Evolutionary conservation across 768 basidiomycete species (phyloP), one percentile per base, ranked within the genome.

Genomic region (Psilocybe tampanensis): DNA sequence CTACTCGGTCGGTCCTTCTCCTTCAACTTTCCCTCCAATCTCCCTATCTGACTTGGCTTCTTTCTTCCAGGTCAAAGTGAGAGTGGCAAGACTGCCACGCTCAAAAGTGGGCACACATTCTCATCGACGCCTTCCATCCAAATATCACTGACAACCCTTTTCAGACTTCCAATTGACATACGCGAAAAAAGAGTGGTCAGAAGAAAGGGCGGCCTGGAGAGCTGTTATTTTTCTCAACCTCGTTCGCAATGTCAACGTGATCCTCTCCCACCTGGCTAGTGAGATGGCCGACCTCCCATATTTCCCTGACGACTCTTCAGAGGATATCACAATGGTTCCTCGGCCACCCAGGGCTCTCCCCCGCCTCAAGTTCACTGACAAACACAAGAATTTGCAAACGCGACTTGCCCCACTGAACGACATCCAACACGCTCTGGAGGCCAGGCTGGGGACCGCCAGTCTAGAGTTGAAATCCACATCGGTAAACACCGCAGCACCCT

Each of bases 191-290:
- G 86, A 89, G 65, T 92, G 90, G 86, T 72, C 78, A 4, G 82
- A 87, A 59, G 87, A 92, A 63, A 83, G 83, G 42, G 74, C 78
- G 1, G 81, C 86, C 23, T 93, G 90, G 90, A 82, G 88, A 19
- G 74, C 83, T 15, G 88, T 93, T 56, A 85, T 93, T 56, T 85
- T 88, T 61, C 82, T 92, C 63, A 93, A 93, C 68, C 83, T 93
- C 68, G 79, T 92, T 52, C 85, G 88, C 65, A 90, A 89, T 59
- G 79, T 90, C 63, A 83, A 87, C 59, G 73, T 75, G 24, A 82
- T 89, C 44, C 75, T 90, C 19, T 81, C 88, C 47, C 73, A 81
- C 39, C 74, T 89, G 41, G 65, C 71, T 15, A 78, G 77, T 32
- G 86, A 88, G 61, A 85, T 89, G 80, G 69, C 79, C 21, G 78